phyloP scores from a whole-genome alignment of 208 protist species.

The Leptomonas pyrrhocoris region DNA sequence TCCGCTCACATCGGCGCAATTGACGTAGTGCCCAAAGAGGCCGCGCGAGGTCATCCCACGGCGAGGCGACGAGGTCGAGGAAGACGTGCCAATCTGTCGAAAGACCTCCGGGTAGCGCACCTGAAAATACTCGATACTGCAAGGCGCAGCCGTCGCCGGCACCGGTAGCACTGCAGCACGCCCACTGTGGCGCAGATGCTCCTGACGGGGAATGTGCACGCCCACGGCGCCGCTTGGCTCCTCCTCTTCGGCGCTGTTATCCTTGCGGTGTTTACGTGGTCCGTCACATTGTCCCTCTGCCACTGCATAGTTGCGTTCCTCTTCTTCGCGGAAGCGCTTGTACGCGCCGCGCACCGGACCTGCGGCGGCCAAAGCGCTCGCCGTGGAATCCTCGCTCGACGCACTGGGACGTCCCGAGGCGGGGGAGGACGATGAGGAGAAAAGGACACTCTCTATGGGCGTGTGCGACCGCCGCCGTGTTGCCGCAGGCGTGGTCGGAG shows the following conservation, averaged over 20 bases:
- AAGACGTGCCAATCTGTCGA: background rate
- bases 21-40: constrained; percentile 76
- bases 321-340: constrained; percentile 13
- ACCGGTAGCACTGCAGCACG: background rate
- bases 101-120: constrained; percentile 41
- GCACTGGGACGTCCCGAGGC: constrained; percentile 18
- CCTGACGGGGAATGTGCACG: background rate
- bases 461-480: background rate
- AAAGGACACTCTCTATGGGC: background rate
- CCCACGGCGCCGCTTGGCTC: background rate
- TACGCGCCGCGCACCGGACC: background rate
- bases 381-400: constrained; percentile 24
- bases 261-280: background rate
- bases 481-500: background rate
- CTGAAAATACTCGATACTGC: constrained; percentile 24
- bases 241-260: background rate
- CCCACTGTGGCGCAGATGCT: background rate
- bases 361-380: constrained; percentile 24
- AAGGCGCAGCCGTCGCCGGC: constrained; percentile 8
- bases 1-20: constrained; percentile 74
- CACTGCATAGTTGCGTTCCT: background rate
- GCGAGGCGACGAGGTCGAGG: background rate
- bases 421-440: background rate
- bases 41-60: constrained; percentile 5
- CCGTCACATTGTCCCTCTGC: too few relatives aligned